Evolutionary conservation across 2,329 filamentous ascomycete genomes (phyloP).

Genomic region (Thelonectria blattea): DNA sequence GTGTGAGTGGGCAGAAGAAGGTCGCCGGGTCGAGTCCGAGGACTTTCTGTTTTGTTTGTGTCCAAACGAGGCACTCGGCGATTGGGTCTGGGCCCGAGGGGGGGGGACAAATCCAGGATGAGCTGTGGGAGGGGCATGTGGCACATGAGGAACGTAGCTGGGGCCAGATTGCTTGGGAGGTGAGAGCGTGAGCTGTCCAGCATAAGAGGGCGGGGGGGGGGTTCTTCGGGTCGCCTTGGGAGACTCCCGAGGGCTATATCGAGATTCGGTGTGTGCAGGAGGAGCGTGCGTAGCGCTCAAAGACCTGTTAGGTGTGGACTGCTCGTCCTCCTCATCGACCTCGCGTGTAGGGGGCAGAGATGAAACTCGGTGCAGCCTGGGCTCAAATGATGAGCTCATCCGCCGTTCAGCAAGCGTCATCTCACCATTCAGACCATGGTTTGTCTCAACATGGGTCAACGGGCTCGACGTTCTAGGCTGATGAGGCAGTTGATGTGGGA

Average conservation of each 20-base stretch:
- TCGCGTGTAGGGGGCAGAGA: slow-evolving; percentile 67
- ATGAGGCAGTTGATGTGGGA: slow-evolving; percentile 65
- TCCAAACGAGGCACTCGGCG: slow-evolving; percentile 57
- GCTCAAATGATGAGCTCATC: slow-evolving; percentile 60
- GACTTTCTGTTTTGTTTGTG: slow-evolving; percentile 42
- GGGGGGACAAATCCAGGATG: slow-evolving; percentile 59
- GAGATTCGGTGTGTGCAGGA: slow-evolving; percentile 40
- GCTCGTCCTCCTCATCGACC: slow-evolving; percentile 63
- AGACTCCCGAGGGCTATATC: slow-evolving; percentile 47
- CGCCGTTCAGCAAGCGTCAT: slow-evolving; percentile 52
- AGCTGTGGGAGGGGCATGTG: slow-evolving; percentile 43
- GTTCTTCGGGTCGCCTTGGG: slow-evolving; percentile 50
- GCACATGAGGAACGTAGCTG: slow-evolving; percentile 58
- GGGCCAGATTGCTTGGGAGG: slow-evolving; percentile 61
- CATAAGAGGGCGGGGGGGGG: slow-evolving; percentile 54
- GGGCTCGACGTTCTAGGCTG: slow-evolving; percentile 71
- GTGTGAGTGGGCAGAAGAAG: slow-evolving; percentile 59
- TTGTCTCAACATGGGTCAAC: slow-evolving; percentile 67
- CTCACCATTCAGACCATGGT: slow-evolving; percentile 48
- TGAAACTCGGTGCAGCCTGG: slow-evolving; percentile 58
- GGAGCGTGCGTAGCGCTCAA: slow-evolving; percentile 36
- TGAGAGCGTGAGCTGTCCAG: slow-evolving; percentile 54
- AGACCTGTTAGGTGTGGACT: slow-evolving; percentile 34
- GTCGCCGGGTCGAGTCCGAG: slow-evolving; percentile 56
- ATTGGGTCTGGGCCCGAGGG: slow-evolving; percentile 66